A percentile compares a stretch with the other conserved stretches of the same genome.
Evolutionary conservation across 2,329 filamentous ascomycete genomes (phyloP).

Genomic region (Diaporthe citri): DNA sequence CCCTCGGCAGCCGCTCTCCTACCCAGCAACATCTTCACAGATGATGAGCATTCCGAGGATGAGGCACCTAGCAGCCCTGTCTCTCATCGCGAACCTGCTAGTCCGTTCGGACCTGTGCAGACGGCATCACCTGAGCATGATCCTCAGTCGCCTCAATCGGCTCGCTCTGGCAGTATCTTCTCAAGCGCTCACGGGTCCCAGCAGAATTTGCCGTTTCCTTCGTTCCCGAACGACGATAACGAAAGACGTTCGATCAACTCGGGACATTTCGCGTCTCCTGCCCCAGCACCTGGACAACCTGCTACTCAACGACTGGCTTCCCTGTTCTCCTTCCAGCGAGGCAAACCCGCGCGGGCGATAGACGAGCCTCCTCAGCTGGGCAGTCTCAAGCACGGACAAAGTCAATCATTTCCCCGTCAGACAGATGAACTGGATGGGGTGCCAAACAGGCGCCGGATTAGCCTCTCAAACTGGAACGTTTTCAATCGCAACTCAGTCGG

Average conservation of each 20-base stretch:
- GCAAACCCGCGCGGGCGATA: conserved; percentile 70
- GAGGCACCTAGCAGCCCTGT: conserved; percentile 66
- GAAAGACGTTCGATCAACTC: conserved; percentile 58
- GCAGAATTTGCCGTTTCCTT: conserved; percentile 68
- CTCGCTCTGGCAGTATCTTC: conserved; percentile 68
- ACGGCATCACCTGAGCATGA: conserved; percentile 56
- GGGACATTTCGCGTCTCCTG: conserved; percentile 57
- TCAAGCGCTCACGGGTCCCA: conserved; percentile 74
- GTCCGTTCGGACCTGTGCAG: conserved; percentile 52
- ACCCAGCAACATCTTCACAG: conserved; percentile 73
- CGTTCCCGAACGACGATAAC: conserved; percentile 58
- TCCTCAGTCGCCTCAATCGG: conserved; percentile 72
- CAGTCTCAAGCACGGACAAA: conserved; percentile 77
- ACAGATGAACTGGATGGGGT: conserved; percentile 67
- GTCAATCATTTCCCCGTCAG: conserved; percentile 80
- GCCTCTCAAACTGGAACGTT: conserved; percentile 69
- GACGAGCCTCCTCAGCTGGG: conserved; percentile 76
- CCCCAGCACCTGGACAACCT: conserved; percentile 48
- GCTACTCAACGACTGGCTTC: conserved; percentile 58
- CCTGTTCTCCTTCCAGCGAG: conserved; percentile 72
- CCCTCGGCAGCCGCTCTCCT: conserved; percentile 81
- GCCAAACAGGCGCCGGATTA: conserved; percentile 68
- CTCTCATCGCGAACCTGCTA: conserved; percentile 49
- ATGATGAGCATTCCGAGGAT: conserved; percentile 74
- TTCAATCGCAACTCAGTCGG: conserved; percentile 67